phyloP scores from a whole-genome alignment of 305 asterid genomes.

The Fraxinus albicans region DNA sequence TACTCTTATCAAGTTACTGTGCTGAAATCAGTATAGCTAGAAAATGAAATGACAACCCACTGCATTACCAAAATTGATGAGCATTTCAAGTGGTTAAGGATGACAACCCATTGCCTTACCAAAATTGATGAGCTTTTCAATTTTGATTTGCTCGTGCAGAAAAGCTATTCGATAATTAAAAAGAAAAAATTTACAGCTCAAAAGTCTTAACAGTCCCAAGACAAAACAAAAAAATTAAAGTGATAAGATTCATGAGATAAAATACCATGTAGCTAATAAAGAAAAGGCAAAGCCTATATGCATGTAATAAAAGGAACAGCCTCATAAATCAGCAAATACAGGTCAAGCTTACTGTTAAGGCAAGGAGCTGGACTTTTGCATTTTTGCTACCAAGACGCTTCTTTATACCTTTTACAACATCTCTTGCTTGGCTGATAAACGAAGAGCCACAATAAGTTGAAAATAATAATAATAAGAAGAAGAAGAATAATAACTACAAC shows the following conservation, averaged over 20 bases:
- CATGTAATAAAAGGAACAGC: not conserved
- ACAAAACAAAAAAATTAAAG: not conserved
- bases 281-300: not conserved
- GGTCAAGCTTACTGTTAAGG: slow-evolving; percentile 71
- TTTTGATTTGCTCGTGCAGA: not conserved
- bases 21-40: not conserved
- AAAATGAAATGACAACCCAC: not conserved
- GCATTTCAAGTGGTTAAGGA: not conserved
- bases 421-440: slow-evolving; percentile 87
- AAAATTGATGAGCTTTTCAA: no score
- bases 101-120: no score
- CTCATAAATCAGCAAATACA: not conserved
- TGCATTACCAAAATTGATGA: not conserved
- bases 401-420: slow-evolving; percentile 82
- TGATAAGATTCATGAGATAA: not conserved
- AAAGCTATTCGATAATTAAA: not conserved
- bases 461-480: not conserved
- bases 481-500: not conserved
- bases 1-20: not conserved
- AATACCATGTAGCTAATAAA: not conserved
- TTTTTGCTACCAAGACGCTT: slow-evolving; percentile 85
- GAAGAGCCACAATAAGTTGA: slow-evolving; percentile 23
- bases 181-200: not conserved
- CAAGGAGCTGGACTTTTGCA: slow-evolving; percentile 94
- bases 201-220: not conserved